Conservation (phyloP, 169 alveolate genomes). For the Prorocentrum cordatum region DNA sequence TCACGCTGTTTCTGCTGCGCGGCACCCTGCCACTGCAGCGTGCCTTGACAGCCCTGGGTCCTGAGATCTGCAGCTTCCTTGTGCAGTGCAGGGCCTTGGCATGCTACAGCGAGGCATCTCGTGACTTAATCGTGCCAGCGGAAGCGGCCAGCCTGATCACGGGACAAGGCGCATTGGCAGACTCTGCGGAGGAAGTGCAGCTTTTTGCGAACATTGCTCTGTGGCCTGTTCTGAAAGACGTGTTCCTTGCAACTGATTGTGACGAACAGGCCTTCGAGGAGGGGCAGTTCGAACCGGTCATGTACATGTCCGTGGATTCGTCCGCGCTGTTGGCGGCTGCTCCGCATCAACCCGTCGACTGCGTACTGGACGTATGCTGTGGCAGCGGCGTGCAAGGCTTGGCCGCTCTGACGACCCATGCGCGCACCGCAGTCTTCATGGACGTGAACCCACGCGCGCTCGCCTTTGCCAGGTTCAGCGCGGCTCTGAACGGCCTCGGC, state of each 20-base stretch:
- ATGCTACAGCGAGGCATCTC: too few species aligned
- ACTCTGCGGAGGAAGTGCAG: background rate
- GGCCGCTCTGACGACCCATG: conserved; percentile 23
- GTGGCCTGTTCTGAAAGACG: conserved; percentile 35
- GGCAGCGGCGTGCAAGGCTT: conserved; percentile 61
- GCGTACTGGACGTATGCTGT: conserved; percentile 41
- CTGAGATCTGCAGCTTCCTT: too few species aligned
- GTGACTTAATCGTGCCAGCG: too few species aligned
- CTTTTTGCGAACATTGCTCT: conserved; percentile 1
- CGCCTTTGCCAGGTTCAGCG: conserved; percentile 13
- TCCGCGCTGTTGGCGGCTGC: conserved; percentile 15
- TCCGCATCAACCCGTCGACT: background rate
- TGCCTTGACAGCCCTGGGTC: too few species aligned
- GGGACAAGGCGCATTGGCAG: background rate
- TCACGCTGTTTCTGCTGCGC: too few species aligned
- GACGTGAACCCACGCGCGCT: conserved; percentile 31
- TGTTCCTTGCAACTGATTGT: conserved; percentile 19
- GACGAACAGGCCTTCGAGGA: conserved; percentile 9
- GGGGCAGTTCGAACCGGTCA: conserved; percentile 38
- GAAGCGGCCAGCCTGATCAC: too few species aligned
- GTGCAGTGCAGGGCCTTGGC: too few species aligned
- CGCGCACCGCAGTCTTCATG: background rate
- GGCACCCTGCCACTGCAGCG: too few species aligned
- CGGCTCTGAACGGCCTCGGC: conserved; percentile 4
- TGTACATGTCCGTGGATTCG: conserved; percentile 36